Evolutionary conservation across 2,329 filamentous ascomycete genomes (phyloP).

Genomic region (Paracamarosporium sp.): DNA sequence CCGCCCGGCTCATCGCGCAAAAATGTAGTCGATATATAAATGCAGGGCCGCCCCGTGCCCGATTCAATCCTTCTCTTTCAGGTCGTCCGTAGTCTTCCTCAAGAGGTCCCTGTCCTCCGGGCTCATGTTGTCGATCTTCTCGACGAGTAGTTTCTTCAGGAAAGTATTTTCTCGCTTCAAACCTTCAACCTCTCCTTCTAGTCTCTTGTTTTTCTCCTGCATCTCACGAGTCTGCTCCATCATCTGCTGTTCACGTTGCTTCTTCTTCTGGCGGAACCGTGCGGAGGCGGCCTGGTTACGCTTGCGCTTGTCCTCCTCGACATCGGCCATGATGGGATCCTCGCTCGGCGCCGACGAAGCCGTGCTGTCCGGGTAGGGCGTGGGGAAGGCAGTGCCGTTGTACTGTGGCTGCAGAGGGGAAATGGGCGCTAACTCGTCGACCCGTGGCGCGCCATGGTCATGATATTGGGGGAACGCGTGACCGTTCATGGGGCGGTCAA

Average conservation of each 20-base stretch:
- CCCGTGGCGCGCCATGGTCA: constrained; percentile 29
- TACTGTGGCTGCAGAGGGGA: constrained; percentile 35
- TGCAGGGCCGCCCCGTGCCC: not conserved
- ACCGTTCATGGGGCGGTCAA: constrained; percentile 32
- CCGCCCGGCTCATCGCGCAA: constrained; percentile 8
- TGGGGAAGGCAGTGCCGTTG: constrained; percentile 15
- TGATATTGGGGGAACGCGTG: constrained; percentile 29
- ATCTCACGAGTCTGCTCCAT: constrained; percentile 67
- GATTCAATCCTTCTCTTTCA: constrained; percentile 14
- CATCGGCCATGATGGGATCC: constrained; percentile 48
- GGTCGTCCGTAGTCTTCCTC: constrained; percentile 29
- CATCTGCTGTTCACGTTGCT: constrained; percentile 87
- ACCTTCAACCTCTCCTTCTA: constrained; percentile 62
- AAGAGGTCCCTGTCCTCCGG: constrained; percentile 39
- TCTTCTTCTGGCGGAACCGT: constrained; percentile 94
- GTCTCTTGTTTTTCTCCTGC: constrained; percentile 74
- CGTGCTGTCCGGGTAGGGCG: constrained; percentile 32
- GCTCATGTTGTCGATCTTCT: constrained; percentile 49
- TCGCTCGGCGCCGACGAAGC: constrained; percentile 30
- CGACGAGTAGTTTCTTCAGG: constrained; percentile 43
- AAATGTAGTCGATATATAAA: constrained; percentile 4
- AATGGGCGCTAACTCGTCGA: constrained; percentile 40
- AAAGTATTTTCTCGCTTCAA: constrained; percentile 52
- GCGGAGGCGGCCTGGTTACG: constrained; percentile 89
- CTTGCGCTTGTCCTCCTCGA: constrained; percentile 88